Conservation (phyloP, 2,329 filamentous ascomycete genomes). For the Ophiostoma pallidulum region DNA sequence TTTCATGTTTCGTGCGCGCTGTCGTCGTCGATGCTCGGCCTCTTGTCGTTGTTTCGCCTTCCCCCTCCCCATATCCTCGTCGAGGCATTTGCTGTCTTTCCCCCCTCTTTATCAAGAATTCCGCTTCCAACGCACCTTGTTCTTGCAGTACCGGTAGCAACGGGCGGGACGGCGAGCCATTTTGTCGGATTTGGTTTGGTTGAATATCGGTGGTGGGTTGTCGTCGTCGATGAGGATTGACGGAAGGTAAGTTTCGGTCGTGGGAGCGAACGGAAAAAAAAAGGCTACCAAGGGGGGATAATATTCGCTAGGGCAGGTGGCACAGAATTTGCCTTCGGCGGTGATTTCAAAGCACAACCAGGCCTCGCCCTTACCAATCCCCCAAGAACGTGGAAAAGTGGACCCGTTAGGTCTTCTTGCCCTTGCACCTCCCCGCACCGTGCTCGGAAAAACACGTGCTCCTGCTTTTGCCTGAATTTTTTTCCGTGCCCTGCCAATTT, state of each 20-base stretch:
- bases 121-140: conserved; percentile 94
- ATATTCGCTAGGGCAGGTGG: too few species aligned
- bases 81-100: too few species aligned
- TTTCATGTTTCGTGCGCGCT: too few species aligned
- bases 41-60: too few species aligned
- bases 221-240: conserved; percentile 15
- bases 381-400: conserved; percentile 21
- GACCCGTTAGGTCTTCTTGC: conserved; percentile 29
- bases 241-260: conserved; percentile 4
- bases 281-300: conserved; percentile 19
- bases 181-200: conserved; percentile 53
- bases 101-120: too few species aligned
- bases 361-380: conserved; percentile 15
- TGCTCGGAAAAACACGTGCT: conserved; percentile 14
- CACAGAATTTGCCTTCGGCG: conserved; percentile 16
- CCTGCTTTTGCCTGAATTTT: conserved; percentile 5
- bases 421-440: conserved; percentile 6
- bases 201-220: conserved; percentile 29
- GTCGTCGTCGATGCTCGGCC: too few species aligned
- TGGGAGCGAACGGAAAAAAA: not conserved
- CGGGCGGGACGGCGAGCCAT: conserved; percentile 99
- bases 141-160: conserved; percentile 99
- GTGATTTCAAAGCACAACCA: conserved; percentile 47
- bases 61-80: too few species aligned
- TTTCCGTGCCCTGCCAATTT: not conserved